phyloP scores from a whole-genome alignment of 306 rosid species.

The Vachellia collinsii region DNA sequence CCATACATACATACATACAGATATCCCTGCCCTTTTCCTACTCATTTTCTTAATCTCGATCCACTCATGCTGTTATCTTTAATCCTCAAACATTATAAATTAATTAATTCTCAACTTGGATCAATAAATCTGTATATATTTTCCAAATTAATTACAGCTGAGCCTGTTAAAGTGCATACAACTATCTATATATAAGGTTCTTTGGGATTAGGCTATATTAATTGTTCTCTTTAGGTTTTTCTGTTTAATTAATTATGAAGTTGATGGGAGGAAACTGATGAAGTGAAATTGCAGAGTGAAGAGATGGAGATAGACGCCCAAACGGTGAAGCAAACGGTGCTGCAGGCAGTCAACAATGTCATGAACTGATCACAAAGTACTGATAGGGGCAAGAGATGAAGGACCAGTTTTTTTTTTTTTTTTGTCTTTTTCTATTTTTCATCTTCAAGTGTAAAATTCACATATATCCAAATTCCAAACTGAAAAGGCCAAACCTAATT shows the following conservation, averaged over 20 bases:
- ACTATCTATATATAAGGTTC: background rate
- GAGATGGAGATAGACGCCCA: conserved; percentile 64
- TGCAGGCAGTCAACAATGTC: conserved; percentile 62
- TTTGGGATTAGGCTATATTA: no score
- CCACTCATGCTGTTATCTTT: background rate
- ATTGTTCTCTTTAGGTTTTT: no score
- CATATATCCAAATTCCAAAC: conserved; percentile 6
- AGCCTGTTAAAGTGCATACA: background rate
- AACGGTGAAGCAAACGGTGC: conserved; percentile 80
- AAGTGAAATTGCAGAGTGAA: conserved; percentile 56
- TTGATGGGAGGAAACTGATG: background rate
- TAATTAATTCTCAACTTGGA: background rate
- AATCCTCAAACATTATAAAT: background rate
- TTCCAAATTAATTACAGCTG: background rate
- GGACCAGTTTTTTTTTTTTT: background rate
- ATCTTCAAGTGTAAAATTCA: conserved; percentile 26
- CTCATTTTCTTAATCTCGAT: background rate
- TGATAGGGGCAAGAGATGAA: conserved; percentile 18
- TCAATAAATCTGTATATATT: background rate
- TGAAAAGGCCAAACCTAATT: conserved; percentile 22
- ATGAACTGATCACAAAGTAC: conserved; percentile 42
- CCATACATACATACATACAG: no score
- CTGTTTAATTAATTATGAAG: background rate
- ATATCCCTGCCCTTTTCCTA: background rate
- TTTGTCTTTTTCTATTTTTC: background rate